phyloP scores from a whole-genome alignment of 306 rosid species.

The Quercus cerris region DNA sequence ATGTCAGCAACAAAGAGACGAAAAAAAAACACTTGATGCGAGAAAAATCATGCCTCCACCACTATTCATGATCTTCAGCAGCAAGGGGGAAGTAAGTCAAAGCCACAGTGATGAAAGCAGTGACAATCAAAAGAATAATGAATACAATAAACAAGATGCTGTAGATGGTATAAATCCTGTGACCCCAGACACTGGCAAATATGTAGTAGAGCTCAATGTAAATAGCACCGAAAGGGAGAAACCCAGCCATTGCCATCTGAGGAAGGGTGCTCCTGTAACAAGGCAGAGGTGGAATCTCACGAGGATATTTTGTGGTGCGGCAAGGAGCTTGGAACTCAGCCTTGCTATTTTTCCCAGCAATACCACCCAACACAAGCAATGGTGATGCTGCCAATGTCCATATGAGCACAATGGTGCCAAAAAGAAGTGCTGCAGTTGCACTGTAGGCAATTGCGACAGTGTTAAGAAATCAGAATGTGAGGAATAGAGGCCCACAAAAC shows the following conservation, averaged over 20 bases:
- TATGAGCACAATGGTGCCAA: no score
- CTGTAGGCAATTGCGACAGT: no score
- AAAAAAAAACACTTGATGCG: background rate
- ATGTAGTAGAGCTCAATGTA: constrained; percentile 49
- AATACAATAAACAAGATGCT: constrained; percentile 50
- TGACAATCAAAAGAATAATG: constrained; percentile 53
- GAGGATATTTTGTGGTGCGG: constrained; percentile 51
- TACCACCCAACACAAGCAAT: constrained; percentile 48
- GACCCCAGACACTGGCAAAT: constrained; percentile 60
- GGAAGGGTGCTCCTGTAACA: constrained; percentile 45
- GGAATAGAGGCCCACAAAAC: no score
- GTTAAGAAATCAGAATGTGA: no score
- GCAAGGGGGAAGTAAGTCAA: constrained; percentile 65
- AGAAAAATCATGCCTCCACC: constrained; percentile 48
- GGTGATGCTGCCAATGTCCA: constrained; percentile 35
- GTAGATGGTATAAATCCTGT: constrained; percentile 47
- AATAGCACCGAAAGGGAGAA: constrained; percentile 53
- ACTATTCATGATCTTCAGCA: constrained; percentile 57
- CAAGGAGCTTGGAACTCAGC: constrained; percentile 52
- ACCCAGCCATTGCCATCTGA: constrained; percentile 60
- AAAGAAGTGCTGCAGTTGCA: no score
- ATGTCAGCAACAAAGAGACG: background rate
- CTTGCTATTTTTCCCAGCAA: constrained; percentile 59
- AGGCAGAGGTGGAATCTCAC: constrained; percentile 55
- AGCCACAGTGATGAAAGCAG: constrained; percentile 52